These are phyloP conservation scores for Adiantum capillusveneris DNA, from an alignment of 75 land plant genomes.

Conservation along the genomic window DNA sequence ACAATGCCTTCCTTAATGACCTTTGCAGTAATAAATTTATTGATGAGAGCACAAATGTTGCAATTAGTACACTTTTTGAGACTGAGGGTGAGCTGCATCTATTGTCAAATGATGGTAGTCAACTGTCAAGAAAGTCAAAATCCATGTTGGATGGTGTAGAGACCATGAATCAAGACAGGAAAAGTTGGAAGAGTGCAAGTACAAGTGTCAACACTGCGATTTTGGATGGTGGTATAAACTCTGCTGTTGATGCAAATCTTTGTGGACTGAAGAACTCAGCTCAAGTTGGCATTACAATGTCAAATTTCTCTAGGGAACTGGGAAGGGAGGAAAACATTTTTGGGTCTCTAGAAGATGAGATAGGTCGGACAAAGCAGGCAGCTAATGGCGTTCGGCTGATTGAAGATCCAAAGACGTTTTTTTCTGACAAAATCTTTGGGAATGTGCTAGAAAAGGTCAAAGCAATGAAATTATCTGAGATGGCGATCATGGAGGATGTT, in stretches of 20 bases:
- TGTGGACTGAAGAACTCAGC: background rate
- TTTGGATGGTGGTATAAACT: background rate
- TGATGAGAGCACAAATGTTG: conserved; percentile 5
- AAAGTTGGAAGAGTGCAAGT: background rate
- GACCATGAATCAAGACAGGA: background rate
- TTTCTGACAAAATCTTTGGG: background rate
- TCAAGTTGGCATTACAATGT: background rate
- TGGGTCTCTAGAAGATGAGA: background rate
- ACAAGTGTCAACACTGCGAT: background rate
- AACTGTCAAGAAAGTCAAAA: background rate
- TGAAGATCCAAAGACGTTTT: background rate
- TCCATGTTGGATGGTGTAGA: background rate
- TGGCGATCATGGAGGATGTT: background rate
- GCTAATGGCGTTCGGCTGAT: background rate
- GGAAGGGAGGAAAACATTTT: background rate
- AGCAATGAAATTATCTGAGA: background rate
- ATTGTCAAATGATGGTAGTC: background rate
- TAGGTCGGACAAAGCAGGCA: background rate
- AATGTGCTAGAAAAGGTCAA: background rate
- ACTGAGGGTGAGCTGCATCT: background rate
- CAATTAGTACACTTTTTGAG: conserved; percentile 2
- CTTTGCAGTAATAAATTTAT: background rate
- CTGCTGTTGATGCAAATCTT: background rate
- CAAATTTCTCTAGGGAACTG: too few relatives aligned
- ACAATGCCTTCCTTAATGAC: background rate